phyloP scores from a whole-genome alignment of 768 basidiomycete genomes.

The Suillus placidus region DNA sequence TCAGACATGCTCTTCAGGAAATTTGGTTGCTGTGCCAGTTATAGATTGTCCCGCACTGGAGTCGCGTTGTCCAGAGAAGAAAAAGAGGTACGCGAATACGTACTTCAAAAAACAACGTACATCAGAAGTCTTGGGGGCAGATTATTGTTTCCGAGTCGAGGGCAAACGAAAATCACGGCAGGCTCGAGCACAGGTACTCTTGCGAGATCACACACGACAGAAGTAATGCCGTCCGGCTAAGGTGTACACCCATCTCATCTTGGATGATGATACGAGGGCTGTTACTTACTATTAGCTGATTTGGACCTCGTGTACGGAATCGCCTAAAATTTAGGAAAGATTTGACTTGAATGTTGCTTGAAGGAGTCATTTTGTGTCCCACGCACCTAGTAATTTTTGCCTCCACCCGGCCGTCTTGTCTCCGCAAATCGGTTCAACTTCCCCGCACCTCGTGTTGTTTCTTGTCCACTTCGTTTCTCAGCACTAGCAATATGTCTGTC shows the following conservation, averaged over 20 bases:
- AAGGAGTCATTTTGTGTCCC: neutral
- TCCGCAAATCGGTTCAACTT: neutral
- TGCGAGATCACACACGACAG: conserved; percentile 17
- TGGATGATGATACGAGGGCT: neutral
- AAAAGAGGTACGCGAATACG: conserved; percentile 18
- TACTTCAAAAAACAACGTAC: conserved; percentile 17
- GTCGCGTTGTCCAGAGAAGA: conserved; percentile 30
- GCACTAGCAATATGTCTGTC: neutral
- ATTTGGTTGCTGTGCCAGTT: conserved; percentile 26
- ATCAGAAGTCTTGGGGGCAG: conserved; percentile 13
- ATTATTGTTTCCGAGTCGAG: conserved; percentile 25
- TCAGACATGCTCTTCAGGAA: conserved; percentile 17
- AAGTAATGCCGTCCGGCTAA: conserved; percentile 2
- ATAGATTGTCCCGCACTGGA: conserved; percentile 28
- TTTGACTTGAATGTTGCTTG: neutral
- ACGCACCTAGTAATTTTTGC: neutral
- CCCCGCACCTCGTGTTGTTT: conserved; percentile 4
- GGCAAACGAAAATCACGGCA: conserved; percentile 19
- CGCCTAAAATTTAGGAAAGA: neutral
- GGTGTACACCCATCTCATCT: neutral
- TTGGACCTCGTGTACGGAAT: neutral
- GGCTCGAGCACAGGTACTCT: conserved; percentile 11
- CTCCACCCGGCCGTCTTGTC: neutral
- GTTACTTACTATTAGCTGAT: conserved; percentile 1
- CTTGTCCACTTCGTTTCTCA: conserved; percentile 4